These are phyloP conservation scores for Nymphaea thermarum DNA, from an alignment of 164 flowering plant genomes.

Conservation along the genomic window DNA sequence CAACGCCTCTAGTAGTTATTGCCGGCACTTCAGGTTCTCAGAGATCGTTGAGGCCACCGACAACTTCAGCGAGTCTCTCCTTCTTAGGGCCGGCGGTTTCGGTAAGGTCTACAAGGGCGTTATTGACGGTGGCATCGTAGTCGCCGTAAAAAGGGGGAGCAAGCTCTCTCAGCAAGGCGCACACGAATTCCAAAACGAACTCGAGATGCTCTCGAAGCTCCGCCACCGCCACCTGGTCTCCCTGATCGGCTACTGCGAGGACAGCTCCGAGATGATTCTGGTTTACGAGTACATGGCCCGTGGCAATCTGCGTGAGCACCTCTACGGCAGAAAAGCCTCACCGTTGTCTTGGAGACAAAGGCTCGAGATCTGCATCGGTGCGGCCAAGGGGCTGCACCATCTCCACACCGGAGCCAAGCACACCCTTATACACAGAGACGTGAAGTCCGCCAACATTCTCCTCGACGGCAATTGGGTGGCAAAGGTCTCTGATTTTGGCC, in stretches of 20 bases:
- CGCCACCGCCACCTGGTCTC: slow-evolving; percentile 30
- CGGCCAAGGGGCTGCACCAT: slow-evolving; percentile 30
- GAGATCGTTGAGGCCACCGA: slow-evolving; percentile 27
- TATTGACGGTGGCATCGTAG: slow-evolving; percentile 17
- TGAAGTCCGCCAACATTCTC: slow-evolving; percentile 32
- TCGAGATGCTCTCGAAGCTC: slow-evolving; percentile 27
- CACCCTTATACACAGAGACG: slow-evolving; percentile 34
- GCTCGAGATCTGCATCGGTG: slow-evolving; percentile 28
- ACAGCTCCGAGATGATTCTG: slow-evolving; percentile 23
- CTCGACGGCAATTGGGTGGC: slow-evolving; percentile 30
- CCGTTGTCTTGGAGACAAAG: slow-evolving; percentile 28
- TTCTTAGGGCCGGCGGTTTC: slow-evolving; percentile 34
- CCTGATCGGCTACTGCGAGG: slow-evolving; percentile 31
- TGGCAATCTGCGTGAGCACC: slow-evolving; percentile 32
- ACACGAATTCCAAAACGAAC: slow-evolving; percentile 29
- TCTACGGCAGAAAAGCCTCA: slow-evolving; percentile 7
- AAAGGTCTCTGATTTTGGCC: slow-evolving; percentile 43
- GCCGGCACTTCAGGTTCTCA: slow-evolving; percentile 13
- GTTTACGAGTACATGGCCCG: slow-evolving; percentile 32
- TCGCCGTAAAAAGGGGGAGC: slow-evolving; percentile 31
- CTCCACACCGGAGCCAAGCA: slow-evolving; percentile 24
- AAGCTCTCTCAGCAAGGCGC: slow-evolving; percentile 22
- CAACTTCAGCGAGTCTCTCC: slow-evolving; percentile 12
- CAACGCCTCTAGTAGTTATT: background rate
- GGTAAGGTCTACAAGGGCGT: slow-evolving; percentile 37